Evolutionary conservation across 139 green algal genomes (phyloP), one percentile per base, ranked within the genome.

Genomic region (Closterium sp.): DNA sequence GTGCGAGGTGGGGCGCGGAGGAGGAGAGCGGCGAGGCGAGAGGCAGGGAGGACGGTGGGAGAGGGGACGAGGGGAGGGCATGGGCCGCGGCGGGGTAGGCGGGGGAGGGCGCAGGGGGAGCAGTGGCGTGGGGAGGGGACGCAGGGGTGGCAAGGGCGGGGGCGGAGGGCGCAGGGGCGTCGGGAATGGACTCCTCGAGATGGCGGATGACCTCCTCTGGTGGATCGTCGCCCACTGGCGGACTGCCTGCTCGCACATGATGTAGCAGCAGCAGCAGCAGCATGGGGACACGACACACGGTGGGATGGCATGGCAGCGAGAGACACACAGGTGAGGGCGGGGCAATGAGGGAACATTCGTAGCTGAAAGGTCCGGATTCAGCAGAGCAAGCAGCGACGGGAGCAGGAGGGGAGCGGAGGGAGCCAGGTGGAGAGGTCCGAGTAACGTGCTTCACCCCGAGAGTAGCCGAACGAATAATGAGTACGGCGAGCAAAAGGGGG

Each of bases 131-230:
- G 24, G 7, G 79, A 30, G n/a, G 22, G 84, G 84, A 24, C 17
- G n/a, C n/a, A 29, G 22, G 84, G n/a, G 84, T 9, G n/a, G 28
- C 22, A 21, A 17, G 5, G 22, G 28, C 84, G 84, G n/a, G 84
- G 84, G 13, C 24, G 10, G n/a, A 7, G 19, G 84, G 10, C 17
- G 84, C 84, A 87, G 84, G 28, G 29, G 22, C 89, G 50, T 73
- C 50, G 50, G 17, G 50, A 73, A 73, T 73, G 50, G 50, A 73
- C 50, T 91, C 89, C 42, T 86, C 89, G 13, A 91, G 30, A 27
- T 91, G 70, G 11, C 27, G 30, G 11, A 91, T 91, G 13, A 88
- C 70, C 27, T 91, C 89, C n/a, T 91, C 89, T 38, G 89, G 30
- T 13, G n/a, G 28, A 50, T 91, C 89, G 7, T 42, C 89, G 70